phyloP scores from a whole-genome alignment of 257 asterid genomes.

The Euphrasia confusa region DNA sequence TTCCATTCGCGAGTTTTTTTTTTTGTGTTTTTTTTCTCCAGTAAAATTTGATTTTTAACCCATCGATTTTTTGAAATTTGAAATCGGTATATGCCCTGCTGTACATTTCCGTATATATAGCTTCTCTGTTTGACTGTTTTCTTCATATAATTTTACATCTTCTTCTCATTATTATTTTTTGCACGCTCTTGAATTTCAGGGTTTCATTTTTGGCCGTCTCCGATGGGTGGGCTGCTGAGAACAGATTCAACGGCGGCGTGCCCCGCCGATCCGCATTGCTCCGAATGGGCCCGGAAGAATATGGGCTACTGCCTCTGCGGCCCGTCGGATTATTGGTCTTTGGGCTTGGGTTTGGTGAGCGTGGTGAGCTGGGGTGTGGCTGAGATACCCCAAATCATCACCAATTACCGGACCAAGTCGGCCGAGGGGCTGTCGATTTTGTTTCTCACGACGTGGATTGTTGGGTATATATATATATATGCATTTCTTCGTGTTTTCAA shows the following conservation, averaged over 20 bases:
- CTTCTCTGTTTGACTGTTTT: background rate
- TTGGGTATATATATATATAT: conserved; percentile 39
- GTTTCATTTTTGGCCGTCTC: background rate
- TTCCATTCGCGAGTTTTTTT: too few species aligned
- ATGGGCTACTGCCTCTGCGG: conserved; percentile 39
- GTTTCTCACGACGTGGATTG: conserved; percentile 65
- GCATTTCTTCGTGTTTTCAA: background rate
- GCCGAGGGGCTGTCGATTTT: conserved; percentile 53
- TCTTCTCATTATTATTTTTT: too few species aligned
- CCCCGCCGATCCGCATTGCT: conserved; percentile 34
- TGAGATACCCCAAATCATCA: conserved; percentile 67
- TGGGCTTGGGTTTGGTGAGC: conserved; percentile 54
- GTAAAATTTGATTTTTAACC: too few species aligned
- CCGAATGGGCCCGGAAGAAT: conserved; percentile 33
- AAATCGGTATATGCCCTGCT: conserved; percentile 8
- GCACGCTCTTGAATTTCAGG: background rate
- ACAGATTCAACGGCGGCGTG: conserved; percentile 25
- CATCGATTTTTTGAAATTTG: background rate
- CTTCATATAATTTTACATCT: background rate
- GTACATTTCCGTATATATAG: background rate
- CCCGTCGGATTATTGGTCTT: conserved; percentile 29
- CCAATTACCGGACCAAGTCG: conserved; percentile 52
- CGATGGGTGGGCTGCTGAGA: conserved; percentile 25
- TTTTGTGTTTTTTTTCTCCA: too few species aligned
- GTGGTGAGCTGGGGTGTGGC: conserved; percentile 65